Evolutionary conservation across 352 stramenopile species (phyloP).

Genomic region (Thalassiosira allenii): DNA sequence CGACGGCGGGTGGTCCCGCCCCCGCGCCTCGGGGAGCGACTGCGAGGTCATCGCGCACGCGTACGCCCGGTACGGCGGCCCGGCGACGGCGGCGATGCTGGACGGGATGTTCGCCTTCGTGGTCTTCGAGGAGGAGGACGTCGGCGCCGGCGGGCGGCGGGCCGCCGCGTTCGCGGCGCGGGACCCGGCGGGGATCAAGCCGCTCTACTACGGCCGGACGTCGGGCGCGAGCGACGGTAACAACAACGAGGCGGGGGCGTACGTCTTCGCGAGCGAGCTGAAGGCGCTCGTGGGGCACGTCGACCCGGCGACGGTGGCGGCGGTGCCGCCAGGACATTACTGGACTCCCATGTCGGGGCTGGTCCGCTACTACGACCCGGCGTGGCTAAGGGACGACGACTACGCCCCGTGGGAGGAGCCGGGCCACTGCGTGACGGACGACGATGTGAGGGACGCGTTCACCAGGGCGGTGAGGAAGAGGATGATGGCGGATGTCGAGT

Average conservation of each 20-base stretch:
- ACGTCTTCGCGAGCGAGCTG: conserved; percentile 92
- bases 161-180: conserved; percentile 89
- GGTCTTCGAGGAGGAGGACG: conserved; percentile 89
- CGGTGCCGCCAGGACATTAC: conserved; percentile 74
- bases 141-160: too few species aligned
- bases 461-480: conserved; percentile 90
- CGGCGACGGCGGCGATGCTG: conserved; percentile 84
- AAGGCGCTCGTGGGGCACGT: conserved; percentile 89
- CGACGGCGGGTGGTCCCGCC: conserved; percentile 89
- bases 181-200: conserved; percentile 95
- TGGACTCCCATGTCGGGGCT: conserved; percentile 72
- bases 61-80: conserved; percentile 84
- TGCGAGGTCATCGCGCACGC: conserved; percentile 94
- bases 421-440: conserved; percentile 51
- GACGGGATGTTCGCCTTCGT: conserved; percentile 97
- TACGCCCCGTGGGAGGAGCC: conserved; percentile 70
- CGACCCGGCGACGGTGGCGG: conserved; percentile 55
- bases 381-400: conserved; percentile 71
- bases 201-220: conserved; percentile 94
- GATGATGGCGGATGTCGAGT: conserved; percentile 96
- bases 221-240: conserved; percentile 10
- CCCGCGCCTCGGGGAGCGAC: conserved; percentile 88
- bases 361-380: conserved; percentile 72
- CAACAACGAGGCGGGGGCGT: conserved; percentile 88
- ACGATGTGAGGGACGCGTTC: conserved; percentile 86